Conservation (phyloP, 116 monocot genomes). For the Dioscorea cayenensis region DNA sequence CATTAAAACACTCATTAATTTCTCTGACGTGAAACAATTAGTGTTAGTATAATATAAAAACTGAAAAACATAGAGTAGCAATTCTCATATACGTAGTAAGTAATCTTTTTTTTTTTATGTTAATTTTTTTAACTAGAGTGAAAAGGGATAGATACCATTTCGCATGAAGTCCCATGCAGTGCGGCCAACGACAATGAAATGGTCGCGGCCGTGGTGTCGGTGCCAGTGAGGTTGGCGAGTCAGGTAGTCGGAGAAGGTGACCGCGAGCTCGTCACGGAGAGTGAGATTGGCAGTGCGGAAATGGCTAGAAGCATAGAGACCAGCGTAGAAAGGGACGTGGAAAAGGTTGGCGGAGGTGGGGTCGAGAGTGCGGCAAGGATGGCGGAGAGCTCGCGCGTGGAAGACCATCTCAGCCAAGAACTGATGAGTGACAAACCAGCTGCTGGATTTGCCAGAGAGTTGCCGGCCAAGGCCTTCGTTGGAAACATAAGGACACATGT, state of each 20-base stretch:
- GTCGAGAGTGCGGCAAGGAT: conserved; percentile 51
- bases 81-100: too few relatives aligned
- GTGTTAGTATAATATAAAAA: too few relatives aligned
- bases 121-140: too few relatives aligned
- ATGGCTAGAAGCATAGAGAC: conserved; percentile 46
- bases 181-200: conserved; percentile 62
- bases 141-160: too few relatives aligned
- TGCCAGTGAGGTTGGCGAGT: conserved; percentile 10
- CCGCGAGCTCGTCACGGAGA: conserved; percentile 36
- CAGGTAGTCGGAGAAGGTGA: conserved; percentile 26
- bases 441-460: conserved; percentile 3
- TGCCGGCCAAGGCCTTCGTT: conserved; percentile 64
- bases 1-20: too few relatives aligned
- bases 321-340: conserved; percentile 70
- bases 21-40: too few relatives aligned
- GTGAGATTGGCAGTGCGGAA: conserved; percentile 20
- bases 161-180: conserved; percentile 77
- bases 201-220: conserved; percentile 37
- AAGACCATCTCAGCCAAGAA: conserved; percentile 71
- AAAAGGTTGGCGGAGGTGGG: conserved; percentile 28
- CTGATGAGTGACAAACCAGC: conserved; percentile 61
- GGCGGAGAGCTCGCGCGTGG: conserved; percentile 52
- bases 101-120: too few relatives aligned
- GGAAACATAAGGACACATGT: conserved; percentile 67
- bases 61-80: too few relatives aligned